Conservation (phyloP, 305 asterid species). For the Stenogyne calaminthoides region DNA sequence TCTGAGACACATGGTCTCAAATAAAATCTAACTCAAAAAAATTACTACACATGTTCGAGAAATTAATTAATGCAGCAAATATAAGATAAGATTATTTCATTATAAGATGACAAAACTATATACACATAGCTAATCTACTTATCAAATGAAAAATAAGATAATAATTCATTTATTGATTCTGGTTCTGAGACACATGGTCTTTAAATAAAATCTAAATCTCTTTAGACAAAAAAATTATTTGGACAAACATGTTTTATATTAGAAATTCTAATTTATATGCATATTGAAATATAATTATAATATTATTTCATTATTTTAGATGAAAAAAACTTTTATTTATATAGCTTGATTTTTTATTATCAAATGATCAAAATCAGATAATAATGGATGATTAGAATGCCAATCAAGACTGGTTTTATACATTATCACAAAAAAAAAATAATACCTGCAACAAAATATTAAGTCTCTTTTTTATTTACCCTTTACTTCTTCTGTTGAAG, state of each 20-base stretch:
- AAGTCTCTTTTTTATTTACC: slow-evolving; percentile 10
- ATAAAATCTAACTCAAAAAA: background rate
- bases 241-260: too few species aligned
- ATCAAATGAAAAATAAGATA: too few species aligned
- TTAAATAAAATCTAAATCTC: background rate
- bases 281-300: background rate
- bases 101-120: background rate
- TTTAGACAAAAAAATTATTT: too few species aligned
- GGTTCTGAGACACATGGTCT: background rate
- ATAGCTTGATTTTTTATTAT: too few species aligned
- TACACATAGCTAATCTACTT: slow-evolving; percentile 11
- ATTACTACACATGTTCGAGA: background rate
- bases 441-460: slow-evolving; percentile 6
- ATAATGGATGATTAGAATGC: background rate
- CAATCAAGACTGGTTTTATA: background rate
- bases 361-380: slow-evolving; percentile 9
- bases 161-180: background rate
- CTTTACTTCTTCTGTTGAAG: slow-evolving; percentile 50
- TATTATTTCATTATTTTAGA: background rate
- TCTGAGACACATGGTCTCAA: background rate
- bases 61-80: background rate
- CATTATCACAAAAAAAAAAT: slow-evolving; percentile 23
- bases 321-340: background rate
- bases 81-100: background rate
- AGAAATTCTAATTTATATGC: too few species aligned